These are phyloP conservation scores for Cenchrus americanus DNA, from an alignment of 176 grass and related monocot genomes.

Conservation along the genomic window DNA sequence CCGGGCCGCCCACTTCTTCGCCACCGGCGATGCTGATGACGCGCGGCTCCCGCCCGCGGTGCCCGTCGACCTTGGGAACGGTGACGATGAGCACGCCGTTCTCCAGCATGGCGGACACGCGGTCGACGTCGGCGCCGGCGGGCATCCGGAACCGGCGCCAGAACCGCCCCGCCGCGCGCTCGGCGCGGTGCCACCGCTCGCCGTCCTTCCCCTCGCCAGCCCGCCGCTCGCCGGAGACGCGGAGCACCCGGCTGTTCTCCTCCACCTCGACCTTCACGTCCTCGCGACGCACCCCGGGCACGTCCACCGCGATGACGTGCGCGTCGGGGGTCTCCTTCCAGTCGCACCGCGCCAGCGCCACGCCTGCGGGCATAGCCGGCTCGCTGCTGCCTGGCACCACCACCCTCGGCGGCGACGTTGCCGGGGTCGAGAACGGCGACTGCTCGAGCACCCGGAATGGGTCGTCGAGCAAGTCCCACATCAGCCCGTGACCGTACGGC, in stretches of 20 bases:
- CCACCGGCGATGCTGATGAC: conserved; percentile 44
- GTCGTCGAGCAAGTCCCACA: conserved; percentile 51
- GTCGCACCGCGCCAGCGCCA: conserved; percentile 53
- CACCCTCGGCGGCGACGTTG: not conserved
- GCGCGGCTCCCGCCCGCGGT: conserved; percentile 34
- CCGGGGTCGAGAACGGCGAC: conserved; percentile 25
- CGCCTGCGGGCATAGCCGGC: not conserved
- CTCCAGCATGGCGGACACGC: conserved; percentile 20
- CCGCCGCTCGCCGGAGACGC: conserved; percentile 59
- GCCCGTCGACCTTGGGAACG: conserved; percentile 43
- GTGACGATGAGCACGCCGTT: conserved; percentile 50
- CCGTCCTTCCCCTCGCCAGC: conserved; percentile 37
- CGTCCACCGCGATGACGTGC: conserved; percentile 57
- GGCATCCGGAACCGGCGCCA: conserved; percentile 56
- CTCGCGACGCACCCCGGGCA: conserved; percentile 51
- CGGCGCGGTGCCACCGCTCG: conserved; percentile 61
- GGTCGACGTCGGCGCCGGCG: conserved; percentile 26
- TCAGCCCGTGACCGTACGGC: conserved; percentile 37
- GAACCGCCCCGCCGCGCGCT: conserved; percentile 53
- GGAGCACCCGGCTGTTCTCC: conserved; percentile 49
- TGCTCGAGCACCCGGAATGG: conserved; percentile 65
- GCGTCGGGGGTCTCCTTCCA: conserved; percentile 71
- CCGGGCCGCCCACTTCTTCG: not conserved
- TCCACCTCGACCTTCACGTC: conserved; percentile 67
- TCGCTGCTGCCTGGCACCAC: not conserved